phyloP scores from a whole-genome alignment of 2,329 filamentous ascomycete species.

The Aureobasidium sp. region DNA sequence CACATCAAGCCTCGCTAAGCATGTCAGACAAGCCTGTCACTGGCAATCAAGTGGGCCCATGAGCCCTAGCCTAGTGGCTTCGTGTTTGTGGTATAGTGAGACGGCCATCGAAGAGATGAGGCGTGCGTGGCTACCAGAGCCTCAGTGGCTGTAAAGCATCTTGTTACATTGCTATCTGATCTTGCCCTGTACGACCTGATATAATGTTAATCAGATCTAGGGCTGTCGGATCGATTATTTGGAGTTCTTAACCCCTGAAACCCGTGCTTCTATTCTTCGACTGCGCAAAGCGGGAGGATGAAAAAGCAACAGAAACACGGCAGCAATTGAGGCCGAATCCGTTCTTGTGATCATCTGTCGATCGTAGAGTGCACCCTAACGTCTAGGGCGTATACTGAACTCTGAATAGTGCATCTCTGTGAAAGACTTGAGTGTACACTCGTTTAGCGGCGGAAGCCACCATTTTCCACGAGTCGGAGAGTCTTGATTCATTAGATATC shows the following conservation, averaged over 20 bases:
- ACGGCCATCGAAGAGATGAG: slow-evolving; percentile 4
- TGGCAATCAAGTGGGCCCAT: neutral
- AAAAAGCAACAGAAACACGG: neutral
- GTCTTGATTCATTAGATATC: neutral
- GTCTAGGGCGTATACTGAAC: neutral
- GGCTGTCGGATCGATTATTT: neutral
- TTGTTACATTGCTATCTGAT: neutral
- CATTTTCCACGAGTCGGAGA: slow-evolving; percentile 9
- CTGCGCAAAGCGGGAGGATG: neutral
- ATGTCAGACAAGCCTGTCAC: slow-evolving; percentile 1
- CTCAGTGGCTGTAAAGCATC: neutral
- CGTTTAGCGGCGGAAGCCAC: neutral
- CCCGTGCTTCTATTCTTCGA: neutral
- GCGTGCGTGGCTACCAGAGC: slow-evolving; percentile 8
- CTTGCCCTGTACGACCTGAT: neutral
- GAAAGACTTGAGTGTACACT: neutral
- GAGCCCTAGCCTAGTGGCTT: neutral
- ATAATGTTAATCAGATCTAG: neutral
- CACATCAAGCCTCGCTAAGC: slow-evolving; percentile 15
- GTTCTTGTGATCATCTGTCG: slow-evolving; percentile 5
- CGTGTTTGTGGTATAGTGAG: slow-evolving; percentile 12
- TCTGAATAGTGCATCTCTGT: neutral
- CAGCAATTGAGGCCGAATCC: neutral
- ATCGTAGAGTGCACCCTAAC: neutral
- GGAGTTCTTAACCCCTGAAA: neutral